Base-by-base conservation (phyloP, 192 early-diverging fungal species). In the Dissophora ornata region DNA sequence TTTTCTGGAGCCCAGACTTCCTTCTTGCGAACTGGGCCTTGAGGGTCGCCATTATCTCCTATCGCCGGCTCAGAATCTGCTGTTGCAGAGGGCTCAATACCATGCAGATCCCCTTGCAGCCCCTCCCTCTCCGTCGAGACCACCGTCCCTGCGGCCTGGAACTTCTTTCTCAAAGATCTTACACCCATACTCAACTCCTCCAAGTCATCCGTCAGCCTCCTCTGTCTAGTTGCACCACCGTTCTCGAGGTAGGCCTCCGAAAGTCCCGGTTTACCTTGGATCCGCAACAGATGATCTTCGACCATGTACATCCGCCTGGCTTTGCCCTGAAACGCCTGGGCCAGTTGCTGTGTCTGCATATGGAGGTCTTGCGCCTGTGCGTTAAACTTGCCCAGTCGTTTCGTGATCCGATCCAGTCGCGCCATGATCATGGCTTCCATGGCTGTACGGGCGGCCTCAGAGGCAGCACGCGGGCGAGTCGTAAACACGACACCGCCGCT, bases 181-280 rank as follows among this genome's bases (percentile, higher is more conserved):
- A 77, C 73, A 12, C 73, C 73, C 58, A 77, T 62, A 0, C 46
- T 54, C 30, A 67, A 15, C n/a, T 77, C 73, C 26, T 77, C 73
- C 28, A 77, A 25, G 49, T 77, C 73, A 24, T 67, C 53, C 3
- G 73, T 77, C 52, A 67, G 15, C 22, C 73, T 49, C 13, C 73
- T 55, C 10, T 11, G 47, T 11, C 38, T 30, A 5, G 38, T 41
- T 34, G 26, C 70, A 50, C 48, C 34, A n/a, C n/a, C n/a, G n/a
- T n/a, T n/a, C 10, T 52, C 61, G 21, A 58, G 24, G 25, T 44
- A 57, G 1, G 32, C 38, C 29, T 75, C 71, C 2, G 60, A 75
- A 18, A 77, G 46, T 18, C 73, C 73, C 1, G 73, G 64, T 26
- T 77, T 77, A 7, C 73, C 73, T 30, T 77, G 73, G 30, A 77